A percentile compares a stretch with the other conserved stretches of the same genome.
phyloP scores from a whole-genome alignment of 2,329 filamentous ascomycete genomes.

The Cordyceps farinosa region DNA sequence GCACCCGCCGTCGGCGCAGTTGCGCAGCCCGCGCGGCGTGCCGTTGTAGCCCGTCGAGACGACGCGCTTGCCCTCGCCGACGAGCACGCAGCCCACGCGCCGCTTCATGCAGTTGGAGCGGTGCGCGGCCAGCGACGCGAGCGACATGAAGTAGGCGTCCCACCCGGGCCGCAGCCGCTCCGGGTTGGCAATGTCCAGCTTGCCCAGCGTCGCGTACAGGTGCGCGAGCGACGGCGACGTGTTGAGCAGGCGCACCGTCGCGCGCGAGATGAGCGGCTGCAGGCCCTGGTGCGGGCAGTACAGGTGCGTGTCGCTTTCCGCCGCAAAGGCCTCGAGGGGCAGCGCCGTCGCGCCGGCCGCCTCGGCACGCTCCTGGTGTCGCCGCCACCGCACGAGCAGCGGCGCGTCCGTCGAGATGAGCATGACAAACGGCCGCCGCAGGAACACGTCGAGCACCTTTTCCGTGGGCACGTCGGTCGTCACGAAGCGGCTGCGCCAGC shows the following conservation, averaged over 20 bases:
- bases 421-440: constrained; percentile 85
- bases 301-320: constrained; percentile 66
- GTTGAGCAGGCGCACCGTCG: constrained; percentile 84
- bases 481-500: constrained; percentile 82
- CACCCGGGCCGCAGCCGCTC: constrained; percentile 82
- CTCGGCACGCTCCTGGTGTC: constrained; percentile 53
- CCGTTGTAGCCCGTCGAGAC: constrained; percentile 97
- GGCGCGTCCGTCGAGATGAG: constrained; percentile 90
- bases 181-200: constrained; percentile 72
- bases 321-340: constrained; percentile 54
- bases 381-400: constrained; percentile 75
- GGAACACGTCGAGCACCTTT: constrained; percentile 67
- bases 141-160: constrained; percentile 97
- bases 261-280: constrained; percentile 73
- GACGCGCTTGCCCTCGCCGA: constrained; percentile 74
- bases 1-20: constrained; percentile 93
- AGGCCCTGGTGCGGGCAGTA: constrained; percentile 65
- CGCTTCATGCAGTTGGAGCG: constrained; percentile 98
- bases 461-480: constrained; percentile 79
- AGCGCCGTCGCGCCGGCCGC: constrained; percentile 25
- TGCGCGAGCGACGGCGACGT: constrained; percentile 67
- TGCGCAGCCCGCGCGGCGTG: constrained; percentile 82
- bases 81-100: constrained; percentile 89
- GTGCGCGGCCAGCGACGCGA: constrained; percentile 87
- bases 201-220: constrained; percentile 68